Evolutionary conservation across 2,329 filamentous ascomycete species (phyloP), one percentile per base, ranked within the genome.

Genomic region (Botrytis sinoallii): DNA sequence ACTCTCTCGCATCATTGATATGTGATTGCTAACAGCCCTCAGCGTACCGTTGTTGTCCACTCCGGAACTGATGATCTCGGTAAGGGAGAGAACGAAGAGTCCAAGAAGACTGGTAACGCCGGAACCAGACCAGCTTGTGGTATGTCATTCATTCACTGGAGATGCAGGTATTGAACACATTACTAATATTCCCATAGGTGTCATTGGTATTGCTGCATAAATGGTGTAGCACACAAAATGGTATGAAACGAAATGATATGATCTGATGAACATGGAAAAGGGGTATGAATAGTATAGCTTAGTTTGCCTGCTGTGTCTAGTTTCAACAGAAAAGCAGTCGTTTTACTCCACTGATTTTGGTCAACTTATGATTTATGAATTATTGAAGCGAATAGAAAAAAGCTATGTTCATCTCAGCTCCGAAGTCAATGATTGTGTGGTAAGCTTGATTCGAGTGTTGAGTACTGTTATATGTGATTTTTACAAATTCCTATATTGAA

Each of bases 81-180:
- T 85, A 93, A 93, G 88, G 94, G 94, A 81, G 93, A 86, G 80
- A 91, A 93, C 86, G 93, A 95, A 86, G 94, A 98, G 88, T 97
- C 94, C 82, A 94, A 97, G 88, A 98, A 97, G 92, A 99, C 96
- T 78, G 96, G 96, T 79, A 99, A 98, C 84, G 96, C 96, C 83
- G 96, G 96, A 81, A 84, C 87, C 80, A 93, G 96, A 83, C 96
- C 96, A 83, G 96, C 96, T 83, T 99, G 96, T 86, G 96, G 96
- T 93, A 89, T 83, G 89, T 84, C 72, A 40, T 42, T 42, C 2
- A 3, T n/a, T 42, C 2, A 32, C 29, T 40, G 32, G 29, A 48
- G 9, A 68, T 71, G 46, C 55, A 72, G 59, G 57, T 68, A 69
- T 40, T 44, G 35, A 1, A 29, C 35, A 64, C 1, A 2, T 46